Conservation (phyloP, 306 rosid genomes). For the Clitoria ternatea region DNA sequence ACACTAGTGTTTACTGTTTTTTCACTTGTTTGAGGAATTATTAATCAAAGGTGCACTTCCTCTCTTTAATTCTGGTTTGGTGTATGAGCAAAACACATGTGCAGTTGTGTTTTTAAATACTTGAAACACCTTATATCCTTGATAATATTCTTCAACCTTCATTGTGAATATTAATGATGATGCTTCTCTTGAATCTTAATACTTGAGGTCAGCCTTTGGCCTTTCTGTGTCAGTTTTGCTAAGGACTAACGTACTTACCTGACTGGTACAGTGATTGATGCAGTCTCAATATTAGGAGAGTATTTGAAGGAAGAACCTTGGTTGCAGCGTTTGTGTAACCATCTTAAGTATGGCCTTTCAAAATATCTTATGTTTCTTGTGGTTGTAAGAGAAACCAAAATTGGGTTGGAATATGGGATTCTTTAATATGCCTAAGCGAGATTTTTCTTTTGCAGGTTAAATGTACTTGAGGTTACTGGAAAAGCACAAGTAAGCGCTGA, state of each 20-base stretch:
- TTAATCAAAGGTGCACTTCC: neutral
- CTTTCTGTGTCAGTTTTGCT: neutral
- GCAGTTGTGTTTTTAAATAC: neutral
- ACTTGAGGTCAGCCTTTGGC: neutral
- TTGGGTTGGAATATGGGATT: slow-evolving; percentile 6
- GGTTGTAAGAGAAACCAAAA: neutral
- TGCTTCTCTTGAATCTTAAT: slow-evolving; percentile 2
- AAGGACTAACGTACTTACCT: slow-evolving; percentile 22
- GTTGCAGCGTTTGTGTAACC: slow-evolving; percentile 69
- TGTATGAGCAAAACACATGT: neutral
- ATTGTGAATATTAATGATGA: neutral
- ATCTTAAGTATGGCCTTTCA: slow-evolving; percentile 54
- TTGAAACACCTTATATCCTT: neutral
- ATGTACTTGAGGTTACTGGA: slow-evolving; percentile 54
- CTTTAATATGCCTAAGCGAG: slow-evolving; percentile 13
- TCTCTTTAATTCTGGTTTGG: neutral
- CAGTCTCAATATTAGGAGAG: slow-evolving; percentile 83
- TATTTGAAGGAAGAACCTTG: slow-evolving; percentile 83
- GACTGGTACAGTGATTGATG: slow-evolving; percentile 74
- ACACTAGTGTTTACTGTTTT: neutral
- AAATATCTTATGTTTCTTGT: neutral
- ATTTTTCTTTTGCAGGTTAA: slow-evolving; percentile 54
- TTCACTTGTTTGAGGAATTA: neutral
- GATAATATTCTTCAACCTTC: neutral
- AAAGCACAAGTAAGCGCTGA: slow-evolving; percentile 40